A percentile compares a stretch with the other conserved stretches of the same genome.
Conservation (phyloP, 2,329 filamentous ascomycete species). For the Penicillium sp. region DNA sequence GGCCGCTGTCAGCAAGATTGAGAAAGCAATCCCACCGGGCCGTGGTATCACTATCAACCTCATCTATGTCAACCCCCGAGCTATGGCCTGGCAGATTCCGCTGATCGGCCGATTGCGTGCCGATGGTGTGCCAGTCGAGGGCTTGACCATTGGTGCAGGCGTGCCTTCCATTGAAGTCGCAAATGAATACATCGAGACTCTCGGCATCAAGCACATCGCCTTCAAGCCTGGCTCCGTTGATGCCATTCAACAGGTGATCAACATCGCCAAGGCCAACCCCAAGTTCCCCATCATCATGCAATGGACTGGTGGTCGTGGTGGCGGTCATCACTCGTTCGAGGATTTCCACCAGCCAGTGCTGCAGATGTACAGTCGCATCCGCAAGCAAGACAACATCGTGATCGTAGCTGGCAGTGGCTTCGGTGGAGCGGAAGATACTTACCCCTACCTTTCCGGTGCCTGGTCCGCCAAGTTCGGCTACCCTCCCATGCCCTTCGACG, state of each 20-base stretch:
- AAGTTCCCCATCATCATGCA: constrained; percentile 88
- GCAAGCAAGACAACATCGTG: constrained; percentile 78
- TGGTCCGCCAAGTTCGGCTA: constrained; percentile 87
- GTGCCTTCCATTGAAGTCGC: constrained; percentile 91
- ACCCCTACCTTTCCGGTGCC: constrained; percentile 80
- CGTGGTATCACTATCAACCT: constrained; percentile 50
- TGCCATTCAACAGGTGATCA: constrained; percentile 82
- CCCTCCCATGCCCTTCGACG: constrained; percentile 90
- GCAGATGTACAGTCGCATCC: constrained; percentile 83
- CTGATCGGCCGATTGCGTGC: constrained; percentile 54
- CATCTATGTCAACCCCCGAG: constrained; percentile 50
- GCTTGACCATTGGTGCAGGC: constrained; percentile 85
- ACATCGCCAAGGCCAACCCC: constrained; percentile 90
- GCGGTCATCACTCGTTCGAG: constrained; percentile 90
- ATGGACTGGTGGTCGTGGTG: constrained; percentile 91
- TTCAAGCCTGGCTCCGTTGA: constrained; percentile 92
- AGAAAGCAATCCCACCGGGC: constrained; percentile 68
- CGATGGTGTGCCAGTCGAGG: constrained; percentile 85
- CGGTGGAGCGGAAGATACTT: constrained; percentile 81
- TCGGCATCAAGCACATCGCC: constrained; percentile 85
- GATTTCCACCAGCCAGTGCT: constrained; percentile 91
- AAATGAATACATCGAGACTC: constrained; percentile 86
- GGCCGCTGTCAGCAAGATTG: constrained; percentile 74
- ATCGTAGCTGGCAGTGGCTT: constrained; percentile 88
- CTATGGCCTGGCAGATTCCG: constrained; percentile 51